phyloP scores from a whole-genome alignment of 75 land plant genomes.

The Ceratopteris richardii region DNA sequence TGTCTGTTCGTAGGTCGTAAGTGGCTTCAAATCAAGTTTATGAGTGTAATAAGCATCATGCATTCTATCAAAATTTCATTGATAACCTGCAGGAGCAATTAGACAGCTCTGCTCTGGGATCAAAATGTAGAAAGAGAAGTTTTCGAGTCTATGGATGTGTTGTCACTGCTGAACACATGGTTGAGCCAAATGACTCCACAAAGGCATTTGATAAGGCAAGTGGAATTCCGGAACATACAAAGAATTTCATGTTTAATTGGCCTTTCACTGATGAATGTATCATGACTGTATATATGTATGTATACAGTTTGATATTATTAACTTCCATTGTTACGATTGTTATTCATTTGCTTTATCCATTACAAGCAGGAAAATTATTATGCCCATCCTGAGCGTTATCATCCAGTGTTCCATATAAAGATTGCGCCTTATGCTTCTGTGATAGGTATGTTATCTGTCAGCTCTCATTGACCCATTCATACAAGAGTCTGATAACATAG shows the following conservation, averaged over 20 bases:
- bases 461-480: neutral
- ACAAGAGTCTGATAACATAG: neutral
- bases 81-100: slow-evolving; percentile 7
- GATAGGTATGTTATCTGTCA: slow-evolving; percentile 48
- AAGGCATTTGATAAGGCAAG: slow-evolving; percentile 66
- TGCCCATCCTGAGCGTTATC: slow-evolving; percentile 87
- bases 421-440: slow-evolving; percentile 95
- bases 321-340: too few species aligned
- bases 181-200: slow-evolving; percentile 59
- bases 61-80: too few species aligned
- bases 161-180: slow-evolving; percentile 70
- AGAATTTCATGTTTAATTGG: neutral
- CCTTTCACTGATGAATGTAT: too few species aligned
- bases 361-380: slow-evolving; percentile 83
- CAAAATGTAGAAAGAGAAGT: slow-evolving; percentile 28
- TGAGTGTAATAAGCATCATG: too few species aligned
- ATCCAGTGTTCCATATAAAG: slow-evolving; percentile 69
- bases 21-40: too few species aligned
- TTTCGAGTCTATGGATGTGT: slow-evolving; percentile 87
- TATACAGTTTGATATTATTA: too few species aligned
- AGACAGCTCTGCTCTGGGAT: slow-evolving; percentile 7
- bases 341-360: too few species aligned
- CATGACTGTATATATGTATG: too few species aligned
- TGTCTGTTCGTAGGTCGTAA: too few species aligned
- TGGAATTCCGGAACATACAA: neutral